A percentile compares a stretch with the other conserved stretches of the same genome.
Evolutionary conservation across 2,329 filamentous ascomycete species (phyloP).

Genomic region (Cryphonectria parasitica): DNA sequence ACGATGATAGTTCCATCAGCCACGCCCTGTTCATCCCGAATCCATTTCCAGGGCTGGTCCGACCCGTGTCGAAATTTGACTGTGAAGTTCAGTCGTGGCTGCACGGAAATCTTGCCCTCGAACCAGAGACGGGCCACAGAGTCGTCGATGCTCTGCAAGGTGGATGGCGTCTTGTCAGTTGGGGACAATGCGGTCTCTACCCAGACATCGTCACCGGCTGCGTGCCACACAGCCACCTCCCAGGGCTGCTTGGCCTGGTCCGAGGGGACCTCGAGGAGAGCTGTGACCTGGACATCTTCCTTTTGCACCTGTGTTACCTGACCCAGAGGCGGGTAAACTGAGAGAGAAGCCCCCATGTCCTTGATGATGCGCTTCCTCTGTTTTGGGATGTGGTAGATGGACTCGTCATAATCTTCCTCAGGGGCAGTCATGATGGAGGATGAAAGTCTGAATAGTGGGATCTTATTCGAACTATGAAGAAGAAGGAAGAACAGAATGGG

Average conservation of each 20-base stretch:
- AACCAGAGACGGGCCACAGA: constrained; percentile 56
- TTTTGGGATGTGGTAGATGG: constrained; percentile 44
- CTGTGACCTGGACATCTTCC: constrained; percentile 62
- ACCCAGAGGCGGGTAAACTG: constrained; percentile 71
- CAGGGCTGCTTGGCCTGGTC: constrained; percentile 61
- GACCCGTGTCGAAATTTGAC: constrained; percentile 65
- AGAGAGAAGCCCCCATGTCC: constrained; percentile 45
- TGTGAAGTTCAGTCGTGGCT: constrained; percentile 64
- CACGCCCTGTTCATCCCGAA: constrained; percentile 64
- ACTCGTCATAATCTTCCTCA: constrained; percentile 42
- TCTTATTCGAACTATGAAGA: not conserved
- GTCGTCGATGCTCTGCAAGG: constrained; percentile 50
- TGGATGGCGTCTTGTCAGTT: constrained; percentile 46
- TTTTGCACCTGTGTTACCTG: constrained; percentile 67
- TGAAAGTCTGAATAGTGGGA: not conserved
- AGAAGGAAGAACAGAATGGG: not conserved
- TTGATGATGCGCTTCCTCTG: constrained; percentile 40
- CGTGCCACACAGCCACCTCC: constrained; percentile 78
- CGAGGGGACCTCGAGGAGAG: constrained; percentile 68
- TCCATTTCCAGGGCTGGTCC: constrained; percentile 69
- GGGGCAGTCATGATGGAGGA: constrained; percentile 29
- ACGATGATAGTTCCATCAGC: constrained; percentile 67
- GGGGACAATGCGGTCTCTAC: constrained; percentile 52
- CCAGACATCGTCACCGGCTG: constrained; percentile 54
- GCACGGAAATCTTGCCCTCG: constrained; percentile 51